Percentiles rank a stretch among this genome's conserved stretches.
Evolutionary conservation across 176 grass and related monocot genomes (phyloP).

Genomic region (Avena atlantica): DNA sequence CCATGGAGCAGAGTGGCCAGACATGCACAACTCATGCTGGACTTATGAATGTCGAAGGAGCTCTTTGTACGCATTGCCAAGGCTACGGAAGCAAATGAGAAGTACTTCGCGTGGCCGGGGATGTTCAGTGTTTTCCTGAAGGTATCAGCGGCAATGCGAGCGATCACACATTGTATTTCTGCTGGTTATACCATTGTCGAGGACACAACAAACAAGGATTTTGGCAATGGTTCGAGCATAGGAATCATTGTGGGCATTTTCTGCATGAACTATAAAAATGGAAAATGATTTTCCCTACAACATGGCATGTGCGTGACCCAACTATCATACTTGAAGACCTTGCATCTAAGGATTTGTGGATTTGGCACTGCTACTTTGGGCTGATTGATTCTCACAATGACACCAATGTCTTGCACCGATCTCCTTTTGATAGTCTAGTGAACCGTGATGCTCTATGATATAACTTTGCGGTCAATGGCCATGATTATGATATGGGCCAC

Average conservation of each 20-base stretch:
- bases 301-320: not conserved
- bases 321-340: not conserved
- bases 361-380: not conserved
- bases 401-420: not conserved
- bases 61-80: not conserved
- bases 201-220: not conserved
- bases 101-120: not conserved
- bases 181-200: not conserved
- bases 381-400: not conserved
- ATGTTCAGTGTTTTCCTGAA: not conserved
- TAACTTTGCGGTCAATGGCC: not conserved
- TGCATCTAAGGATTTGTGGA: not conserved
- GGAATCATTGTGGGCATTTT: not conserved
- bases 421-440: no score
- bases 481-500: not conserved
- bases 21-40: not conserved
- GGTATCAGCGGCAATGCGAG: not conserved
- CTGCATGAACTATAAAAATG: not conserved
- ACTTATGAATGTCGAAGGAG: not conserved
- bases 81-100: not conserved
- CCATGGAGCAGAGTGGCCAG: not conserved
- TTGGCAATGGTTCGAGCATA: not conserved
- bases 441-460: no score
- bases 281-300: not conserved
- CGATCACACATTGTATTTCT: not conserved